Percentiles rank a stretch among this genome's conserved stretches.
phyloP scores from a whole-genome alignment of 1,284 basidiomycete genomes.

The Ustilago shanxiensis region DNA sequence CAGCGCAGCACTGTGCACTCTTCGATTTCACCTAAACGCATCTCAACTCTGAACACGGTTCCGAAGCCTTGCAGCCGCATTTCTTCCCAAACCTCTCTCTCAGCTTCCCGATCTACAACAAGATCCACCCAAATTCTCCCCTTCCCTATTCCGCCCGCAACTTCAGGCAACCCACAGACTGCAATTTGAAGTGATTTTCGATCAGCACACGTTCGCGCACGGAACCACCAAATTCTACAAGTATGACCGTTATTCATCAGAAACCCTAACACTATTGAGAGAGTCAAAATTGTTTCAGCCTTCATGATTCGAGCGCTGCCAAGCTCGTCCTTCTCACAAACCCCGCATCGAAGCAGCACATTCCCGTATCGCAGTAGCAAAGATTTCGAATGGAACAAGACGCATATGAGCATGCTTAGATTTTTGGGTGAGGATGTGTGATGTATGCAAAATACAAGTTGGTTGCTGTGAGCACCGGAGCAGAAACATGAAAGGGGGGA shows the following conservation, averaged over 20 bases:
- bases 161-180: no score
- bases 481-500: conserved; percentile 22
- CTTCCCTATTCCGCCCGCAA: conserved; percentile 15
- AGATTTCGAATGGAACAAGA: conserved; percentile 20
- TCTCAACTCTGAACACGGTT: conserved; percentile 17
- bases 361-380: neutral
- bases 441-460: conserved; percentile 49
- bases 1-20: neutral
- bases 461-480: conserved; percentile 10
- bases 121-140: neutral
- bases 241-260: neutral
- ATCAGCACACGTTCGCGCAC: neutral
- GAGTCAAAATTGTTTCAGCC: no score
- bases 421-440: conserved; percentile 30
- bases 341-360: no score
- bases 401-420: conserved; percentile 43
- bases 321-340: no score
- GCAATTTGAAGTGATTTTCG: neutral
- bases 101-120: neutral
- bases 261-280: neutral
- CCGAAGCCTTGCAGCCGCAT: conserved; percentile 10
- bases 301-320: no score
- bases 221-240: neutral
- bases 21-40: neutral
- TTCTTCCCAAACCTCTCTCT: neutral